These are phyloP conservation scores for Plasmodium cynomolgi DNA, from an alignment of 169 alveolate species.

Conservation along the genomic window DNA sequence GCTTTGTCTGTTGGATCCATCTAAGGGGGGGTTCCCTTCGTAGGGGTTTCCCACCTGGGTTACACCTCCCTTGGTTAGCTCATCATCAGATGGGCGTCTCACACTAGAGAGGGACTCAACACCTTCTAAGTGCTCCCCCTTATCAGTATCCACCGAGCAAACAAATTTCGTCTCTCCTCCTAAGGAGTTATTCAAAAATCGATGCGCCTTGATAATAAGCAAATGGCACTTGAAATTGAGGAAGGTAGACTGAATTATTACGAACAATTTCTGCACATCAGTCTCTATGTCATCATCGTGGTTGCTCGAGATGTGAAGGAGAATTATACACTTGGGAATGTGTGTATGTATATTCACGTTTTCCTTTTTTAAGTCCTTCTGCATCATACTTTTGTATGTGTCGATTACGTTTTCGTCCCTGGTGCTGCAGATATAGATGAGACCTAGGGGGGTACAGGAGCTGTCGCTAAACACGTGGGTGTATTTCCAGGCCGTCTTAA, in stretches of 20 bases:
- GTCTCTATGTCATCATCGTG: slow-evolving; percentile 59
- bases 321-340: slow-evolving; percentile 44
- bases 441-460: slow-evolving; percentile 31
- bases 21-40: background rate
- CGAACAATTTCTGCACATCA: slow-evolving; percentile 60
- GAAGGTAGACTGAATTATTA: slow-evolving; percentile 48
- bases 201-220: slow-evolving; percentile 49
- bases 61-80: background rate
- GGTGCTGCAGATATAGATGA: slow-evolving; percentile 49
- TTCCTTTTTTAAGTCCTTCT: slow-evolving; percentile 8
- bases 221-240: slow-evolving; percentile 48
- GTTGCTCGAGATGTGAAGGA: slow-evolving; percentile 47
- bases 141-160: background rate
- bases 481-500: slow-evolving; percentile 57
- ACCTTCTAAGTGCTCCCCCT: background rate
- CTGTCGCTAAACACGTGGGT: slow-evolving; percentile 21
- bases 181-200: background rate
- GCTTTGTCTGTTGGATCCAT: background rate
- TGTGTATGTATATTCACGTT: background rate
- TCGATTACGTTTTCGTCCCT: slow-evolving; percentile 33
- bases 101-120: background rate
- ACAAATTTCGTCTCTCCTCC: background rate
- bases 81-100: background rate
- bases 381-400: slow-evolving; percentile 33
- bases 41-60: background rate